A percentile compares a stretch with the other conserved stretches of the same genome.
Conservation (phyloP, 2,329 filamentous ascomycete species). For the Thielaviopsis punctulata region DNA sequence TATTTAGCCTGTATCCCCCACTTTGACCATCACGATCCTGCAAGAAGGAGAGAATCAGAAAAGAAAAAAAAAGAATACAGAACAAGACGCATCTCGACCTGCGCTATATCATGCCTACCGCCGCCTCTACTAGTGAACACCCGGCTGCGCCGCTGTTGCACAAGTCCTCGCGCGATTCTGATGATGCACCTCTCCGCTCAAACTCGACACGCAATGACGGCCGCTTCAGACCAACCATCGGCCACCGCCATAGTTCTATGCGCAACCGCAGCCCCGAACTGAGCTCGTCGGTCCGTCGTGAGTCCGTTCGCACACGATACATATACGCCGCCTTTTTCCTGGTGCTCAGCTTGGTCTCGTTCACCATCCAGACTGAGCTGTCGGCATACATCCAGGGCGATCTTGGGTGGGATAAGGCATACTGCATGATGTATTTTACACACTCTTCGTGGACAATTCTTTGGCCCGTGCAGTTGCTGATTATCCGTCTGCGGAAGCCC, state of each 20-base stretch:
- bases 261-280: conserved; percentile 53
- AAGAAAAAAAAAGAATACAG: background rate
- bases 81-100: background rate
- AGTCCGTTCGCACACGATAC: conserved; percentile 58
- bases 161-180: background rate
- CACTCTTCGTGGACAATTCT: conserved; percentile 86
- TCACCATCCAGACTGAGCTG: conserved; percentile 89
- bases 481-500: conserved; percentile 65
- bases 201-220: background rate
- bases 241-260: conserved; percentile 39
- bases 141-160: conserved; percentile 8
- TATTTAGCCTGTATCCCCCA: background rate
- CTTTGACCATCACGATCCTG: background rate
- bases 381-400: conserved; percentile 89
- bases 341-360: conserved; percentile 64
- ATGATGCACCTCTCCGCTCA: background rate
- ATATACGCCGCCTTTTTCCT: conserved; percentile 75
- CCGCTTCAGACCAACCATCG: background rate
- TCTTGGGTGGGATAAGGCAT: conserved; percentile 92
- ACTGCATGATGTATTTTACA: conserved; percentile 97
- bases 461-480: conserved; percentile 68
- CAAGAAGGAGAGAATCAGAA: too few species aligned
- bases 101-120: background rate
- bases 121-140: conserved; percentile 1
- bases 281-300: conserved; percentile 23